Base-by-base conservation (phyloP, 192 early-diverging fungal genomes). In the Podila epigama region DNA sequence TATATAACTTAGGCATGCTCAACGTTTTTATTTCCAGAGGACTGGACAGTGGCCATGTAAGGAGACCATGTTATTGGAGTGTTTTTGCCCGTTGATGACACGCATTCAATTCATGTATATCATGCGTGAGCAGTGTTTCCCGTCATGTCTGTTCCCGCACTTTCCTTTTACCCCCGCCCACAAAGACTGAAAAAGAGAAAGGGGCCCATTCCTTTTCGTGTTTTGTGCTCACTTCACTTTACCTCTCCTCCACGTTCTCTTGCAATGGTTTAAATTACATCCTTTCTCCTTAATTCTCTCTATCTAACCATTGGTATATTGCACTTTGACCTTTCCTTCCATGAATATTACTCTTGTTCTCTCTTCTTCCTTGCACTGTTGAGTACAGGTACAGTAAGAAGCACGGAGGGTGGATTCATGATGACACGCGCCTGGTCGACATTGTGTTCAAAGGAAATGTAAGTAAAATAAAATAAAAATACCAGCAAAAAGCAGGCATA, bases 361-460 rank as follows among this genome's bases (percentile, higher is more conserved):
- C 27, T 11, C 18, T 54, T 40, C 33, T 4, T 52, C 22, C 3
- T 58, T 32, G 22, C 51, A 16, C 12, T 41, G 25, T 41, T 16
- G 18, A 20, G 27, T 51, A 34, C 11, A 77, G 73, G 65, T 77
- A 68, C 42, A 77, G 73, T 53, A 77, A 34, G 40, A 77, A 77
- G n/a, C 73, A 77, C 32, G 73, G 66, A 13, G 73, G 73, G 13
- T 77, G 73, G 73, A 68, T 68, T 22, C 73, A 77, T n/a, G 73
- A 77, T 22, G 57, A 68, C 13, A 77, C 66, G 11, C 65, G 55
- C 0, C 35, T 77, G 20, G 41, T 57, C 28, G 56, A 77, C 42
- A 77, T 77, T 33, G 39, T 25, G 2, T 77, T 77, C 61, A 77
- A 77, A 54, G 61, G 61, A 5, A 29, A 48, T 7, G 73, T 77